Percentiles rank a stretch among this genome's conserved stretches.
These are phyloP conservation scores for Endothia cerciana DNA, from an alignment of 2,329 filamentous ascomycete species.

Conservation along the genomic window DNA sequence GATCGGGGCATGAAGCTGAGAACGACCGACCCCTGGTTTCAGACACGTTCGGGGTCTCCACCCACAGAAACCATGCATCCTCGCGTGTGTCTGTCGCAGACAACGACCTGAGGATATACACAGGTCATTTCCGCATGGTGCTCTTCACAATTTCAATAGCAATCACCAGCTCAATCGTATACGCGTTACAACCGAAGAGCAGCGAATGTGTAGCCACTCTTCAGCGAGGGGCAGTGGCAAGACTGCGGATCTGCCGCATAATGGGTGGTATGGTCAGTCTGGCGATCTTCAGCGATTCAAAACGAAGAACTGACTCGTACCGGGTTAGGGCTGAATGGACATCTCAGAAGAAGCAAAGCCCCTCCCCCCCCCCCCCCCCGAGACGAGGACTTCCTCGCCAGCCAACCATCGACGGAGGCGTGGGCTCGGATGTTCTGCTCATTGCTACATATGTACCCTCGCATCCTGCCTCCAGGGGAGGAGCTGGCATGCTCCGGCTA, in stretches of 20 bases:
- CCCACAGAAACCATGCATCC: not conserved
- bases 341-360: not conserved
- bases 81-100: not conserved
- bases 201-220: not conserved
- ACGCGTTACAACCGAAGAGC: not conserved
- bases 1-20: not conserved
- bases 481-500: no score
- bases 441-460: not conserved
- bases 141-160: not conserved
- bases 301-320: conserved; percentile 1
- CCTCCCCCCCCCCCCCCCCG: no score
- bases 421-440: not conserved
- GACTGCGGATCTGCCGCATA: not conserved
- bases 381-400: not conserved
- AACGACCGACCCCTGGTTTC: conserved; percentile 3
- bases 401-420: not conserved
- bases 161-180: not conserved
- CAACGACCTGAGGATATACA: not conserved
- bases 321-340: not conserved
- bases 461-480: no score
- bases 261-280: not conserved
- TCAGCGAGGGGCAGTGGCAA: not conserved
- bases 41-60: conserved; percentile 7
- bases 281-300: not conserved
- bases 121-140: not conserved